phyloP scores from a whole-genome alignment of 208 protist genomes.

The Herpetomonas tarakana region DNA sequence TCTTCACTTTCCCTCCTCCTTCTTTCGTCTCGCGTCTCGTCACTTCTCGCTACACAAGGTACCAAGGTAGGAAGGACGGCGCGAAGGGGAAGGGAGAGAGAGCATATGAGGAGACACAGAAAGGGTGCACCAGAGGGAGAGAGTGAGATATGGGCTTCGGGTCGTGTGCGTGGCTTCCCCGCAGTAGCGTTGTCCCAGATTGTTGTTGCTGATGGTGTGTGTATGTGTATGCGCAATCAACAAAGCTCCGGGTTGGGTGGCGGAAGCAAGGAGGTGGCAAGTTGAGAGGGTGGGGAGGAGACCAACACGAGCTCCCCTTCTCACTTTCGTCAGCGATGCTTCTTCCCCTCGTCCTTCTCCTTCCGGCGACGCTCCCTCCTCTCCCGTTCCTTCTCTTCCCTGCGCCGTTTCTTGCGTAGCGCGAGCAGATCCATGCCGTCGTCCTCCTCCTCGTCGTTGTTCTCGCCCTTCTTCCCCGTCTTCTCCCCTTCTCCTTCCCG shows the following conservation, averaged over 20 bases:
- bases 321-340: background rate
- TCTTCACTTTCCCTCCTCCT: background rate
- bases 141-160: background rate
- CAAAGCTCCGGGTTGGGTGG: background rate
- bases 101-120: background rate
- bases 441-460: constrained; percentile 1
- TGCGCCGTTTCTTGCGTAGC: constrained; percentile 5
- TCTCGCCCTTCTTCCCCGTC: background rate
- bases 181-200: background rate
- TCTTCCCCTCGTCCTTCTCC: background rate
- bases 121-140: background rate
- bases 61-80: background rate
- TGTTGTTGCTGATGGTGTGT: too few species aligned
- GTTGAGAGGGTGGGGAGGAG: too few species aligned
- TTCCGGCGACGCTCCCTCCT: background rate
- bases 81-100: background rate
- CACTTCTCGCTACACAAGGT: too few species aligned
- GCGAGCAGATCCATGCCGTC: constrained; percentile 13
- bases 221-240: background rate
- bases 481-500: too few species aligned
- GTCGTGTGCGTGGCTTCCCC: background rate
- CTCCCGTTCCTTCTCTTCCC: constrained; percentile 11
- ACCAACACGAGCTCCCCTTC: too few species aligned
- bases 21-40: too few species aligned
- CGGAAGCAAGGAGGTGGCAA: too few species aligned